Conservation (phyloP, 768 basidiomycete genomes). For the Trametes coccinea region DNA sequence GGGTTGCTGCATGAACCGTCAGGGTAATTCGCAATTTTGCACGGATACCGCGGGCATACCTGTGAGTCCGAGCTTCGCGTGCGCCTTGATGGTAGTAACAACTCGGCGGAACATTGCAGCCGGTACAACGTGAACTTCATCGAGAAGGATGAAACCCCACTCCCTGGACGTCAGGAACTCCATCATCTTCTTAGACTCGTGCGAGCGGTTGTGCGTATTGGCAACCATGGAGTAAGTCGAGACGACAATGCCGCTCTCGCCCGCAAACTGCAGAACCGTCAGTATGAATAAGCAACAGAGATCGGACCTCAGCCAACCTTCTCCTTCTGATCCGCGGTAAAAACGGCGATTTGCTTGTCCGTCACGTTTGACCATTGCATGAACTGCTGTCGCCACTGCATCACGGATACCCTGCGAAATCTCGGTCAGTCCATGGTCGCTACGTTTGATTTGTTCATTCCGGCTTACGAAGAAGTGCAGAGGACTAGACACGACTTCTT, state of each 20-base stretch:
- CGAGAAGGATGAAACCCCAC: slow-evolving; percentile 97
- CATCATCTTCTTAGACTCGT: slow-evolving; percentile 99
- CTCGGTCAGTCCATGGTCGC: not conserved
- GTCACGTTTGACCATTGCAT: slow-evolving; percentile 99
- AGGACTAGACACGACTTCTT: slow-evolving; percentile 98
- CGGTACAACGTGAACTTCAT: slow-evolving; percentile 98
- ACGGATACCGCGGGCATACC: slow-evolving; percentile 47
- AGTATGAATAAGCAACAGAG: slow-evolving; percentile 4
- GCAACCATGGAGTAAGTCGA: slow-evolving; percentile 99
- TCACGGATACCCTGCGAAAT: slow-evolving; percentile 74
- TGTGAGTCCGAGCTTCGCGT: slow-evolving; percentile 96
- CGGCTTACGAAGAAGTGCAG: slow-evolving; percentile 92
- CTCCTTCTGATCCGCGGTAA: slow-evolving; percentile 97
- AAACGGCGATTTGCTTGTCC: slow-evolving; percentile 94
- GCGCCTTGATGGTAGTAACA: slow-evolving; percentile 97
- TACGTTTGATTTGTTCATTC: not conserved
- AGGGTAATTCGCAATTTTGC: not conserved
- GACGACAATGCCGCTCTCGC: slow-evolving; percentile 96
- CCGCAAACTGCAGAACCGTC: slow-evolving; percentile 70
- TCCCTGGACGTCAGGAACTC: slow-evolving; percentile 97
- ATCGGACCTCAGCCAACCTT: slow-evolving; percentile 53
- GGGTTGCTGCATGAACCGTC: slow-evolving; percentile 63
- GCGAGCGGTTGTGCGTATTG: slow-evolving; percentile 97
- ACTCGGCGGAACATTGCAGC: slow-evolving; percentile 98
- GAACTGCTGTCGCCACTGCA: slow-evolving; percentile 99